phyloP scores from a whole-genome alignment of 129 eudicot genomes.

The Saposhnikovia divaricata region DNA sequence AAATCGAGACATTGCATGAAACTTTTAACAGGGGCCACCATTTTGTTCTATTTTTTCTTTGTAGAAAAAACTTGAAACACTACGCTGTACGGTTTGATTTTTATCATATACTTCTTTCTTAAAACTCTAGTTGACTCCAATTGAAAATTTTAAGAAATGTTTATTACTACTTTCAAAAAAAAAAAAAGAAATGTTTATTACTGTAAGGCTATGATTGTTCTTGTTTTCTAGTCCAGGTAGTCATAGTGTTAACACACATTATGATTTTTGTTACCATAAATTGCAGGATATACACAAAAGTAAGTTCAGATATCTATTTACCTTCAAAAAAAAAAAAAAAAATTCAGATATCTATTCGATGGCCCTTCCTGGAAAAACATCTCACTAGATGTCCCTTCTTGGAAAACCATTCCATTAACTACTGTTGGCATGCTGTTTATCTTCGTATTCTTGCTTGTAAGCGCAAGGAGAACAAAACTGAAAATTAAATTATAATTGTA shows the following conservation, averaged over 20 bases:
- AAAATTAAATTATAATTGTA: slow-evolving; percentile 48
- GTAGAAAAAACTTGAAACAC: not conserved
- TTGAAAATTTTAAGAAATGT: not conserved
- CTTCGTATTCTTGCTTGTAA: slow-evolving; percentile 42
- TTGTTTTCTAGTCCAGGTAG: not conserved
- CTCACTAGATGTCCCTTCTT: slow-evolving; percentile 20
- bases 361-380: slow-evolving; percentile 28
- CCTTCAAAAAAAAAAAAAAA: too few relatives aligned
- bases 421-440: slow-evolving; percentile 22
- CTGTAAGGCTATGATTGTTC: not conserved
- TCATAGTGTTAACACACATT: not conserved
- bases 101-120: not conserved
- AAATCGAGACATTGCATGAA: not conserved
- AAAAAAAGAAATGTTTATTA: too few relatives aligned
- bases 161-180: too few relatives aligned
- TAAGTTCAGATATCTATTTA: too few relatives aligned
- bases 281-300: slow-evolving; percentile 56
- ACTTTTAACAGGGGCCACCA: not conserved
- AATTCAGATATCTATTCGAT: slow-evolving; percentile 11
- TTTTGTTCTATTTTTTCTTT: not conserved
- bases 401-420: slow-evolving; percentile 31
- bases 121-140: not conserved
- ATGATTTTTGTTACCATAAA: not conserved
- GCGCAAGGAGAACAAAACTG: slow-evolving; percentile 50
- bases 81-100: not conserved